phyloP scores from a whole-genome alignment of 805 yeast species.

The Nakazawaea sp. region DNA sequence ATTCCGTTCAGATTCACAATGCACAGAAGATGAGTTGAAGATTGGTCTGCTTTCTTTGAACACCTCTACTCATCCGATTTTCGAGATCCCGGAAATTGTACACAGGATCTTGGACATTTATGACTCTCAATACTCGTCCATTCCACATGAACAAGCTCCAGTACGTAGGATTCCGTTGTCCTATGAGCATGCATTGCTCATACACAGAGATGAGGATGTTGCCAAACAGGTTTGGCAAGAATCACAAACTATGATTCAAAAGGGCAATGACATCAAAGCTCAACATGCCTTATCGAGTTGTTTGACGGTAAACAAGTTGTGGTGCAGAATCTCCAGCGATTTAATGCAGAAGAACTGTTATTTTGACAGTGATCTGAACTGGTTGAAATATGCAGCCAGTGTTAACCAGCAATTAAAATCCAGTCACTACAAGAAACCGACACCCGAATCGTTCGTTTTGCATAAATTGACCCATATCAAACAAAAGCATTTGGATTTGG shows the following conservation, averaged over 20 bases:
- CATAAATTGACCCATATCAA: slow-evolving; percentile 55
- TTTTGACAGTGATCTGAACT: slow-evolving; percentile 42
- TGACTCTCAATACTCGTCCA: slow-evolving; percentile 30
- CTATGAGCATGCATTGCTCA: slow-evolving; percentile 58
- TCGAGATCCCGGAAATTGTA: slow-evolving; percentile 73
- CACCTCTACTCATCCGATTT: slow-evolving; percentile 33
- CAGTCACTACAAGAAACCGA: slow-evolving; percentile 4
- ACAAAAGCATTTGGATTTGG: slow-evolving; percentile 46
- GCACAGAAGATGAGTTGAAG: slow-evolving; percentile 2
- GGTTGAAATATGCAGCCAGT: slow-evolving; percentile 31
- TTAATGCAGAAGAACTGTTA: slow-evolving; percentile 48
- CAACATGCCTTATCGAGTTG: slow-evolving; percentile 46
- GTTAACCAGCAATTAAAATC: slow-evolving; percentile 4
- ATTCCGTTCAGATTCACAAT: slow-evolving; percentile 1
- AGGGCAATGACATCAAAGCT: slow-evolving; percentile 7
- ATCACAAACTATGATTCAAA: not conserved
- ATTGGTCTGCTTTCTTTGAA: not conserved
- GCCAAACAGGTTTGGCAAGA: slow-evolving; percentile 39
- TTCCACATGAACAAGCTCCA: slow-evolving; percentile 60
- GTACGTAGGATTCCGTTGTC: slow-evolving; percentile 64
- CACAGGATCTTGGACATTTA: slow-evolving; percentile 51
- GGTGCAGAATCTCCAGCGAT: slow-evolving; percentile 50
- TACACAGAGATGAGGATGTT: slow-evolving; percentile 46
- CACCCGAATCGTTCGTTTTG: slow-evolving; percentile 43
- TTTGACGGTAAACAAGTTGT: slow-evolving; percentile 59